phyloP scores from a whole-genome alignment of 2,329 filamentous ascomycete species.

The Colletotrichum tofieldiae region DNA sequence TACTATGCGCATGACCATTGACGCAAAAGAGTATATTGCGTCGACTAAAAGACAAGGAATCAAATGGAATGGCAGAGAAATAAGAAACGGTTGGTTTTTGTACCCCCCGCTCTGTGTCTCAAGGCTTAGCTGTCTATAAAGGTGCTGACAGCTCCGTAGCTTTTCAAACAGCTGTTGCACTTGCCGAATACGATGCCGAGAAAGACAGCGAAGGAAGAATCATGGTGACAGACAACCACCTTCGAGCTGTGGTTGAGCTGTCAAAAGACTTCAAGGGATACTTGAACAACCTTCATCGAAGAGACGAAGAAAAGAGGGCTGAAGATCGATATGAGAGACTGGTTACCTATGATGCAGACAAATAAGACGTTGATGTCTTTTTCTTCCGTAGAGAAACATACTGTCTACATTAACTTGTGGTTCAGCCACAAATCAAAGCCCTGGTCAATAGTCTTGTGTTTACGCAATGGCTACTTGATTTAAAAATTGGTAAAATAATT shows the following conservation, averaged over 20 bases:
- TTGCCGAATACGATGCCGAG: conserved; percentile 45
- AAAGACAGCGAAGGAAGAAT: conserved; percentile 42
- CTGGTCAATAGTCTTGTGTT: neutral
- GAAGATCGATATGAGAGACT: conserved; percentile 17
- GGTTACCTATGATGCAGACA: neutral
- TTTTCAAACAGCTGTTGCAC: conserved; percentile 52
- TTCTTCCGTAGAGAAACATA: neutral
- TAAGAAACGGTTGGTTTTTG: conserved; percentile 45
- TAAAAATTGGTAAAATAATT: too few species aligned
- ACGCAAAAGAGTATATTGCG: conserved; percentile 44
- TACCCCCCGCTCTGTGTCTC: too few species aligned
- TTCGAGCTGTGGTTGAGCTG: conserved; percentile 41
- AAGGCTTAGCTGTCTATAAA: too few species aligned
- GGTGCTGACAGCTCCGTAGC: conserved; percentile 24
- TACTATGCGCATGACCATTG: conserved; percentile 45
- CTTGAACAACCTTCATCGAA: conserved; percentile 27
- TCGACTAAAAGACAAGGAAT: conserved; percentile 33
- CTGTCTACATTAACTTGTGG: too few species aligned
- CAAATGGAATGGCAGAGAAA: conserved; percentile 48
- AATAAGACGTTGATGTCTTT: neutral
- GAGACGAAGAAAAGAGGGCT: conserved; percentile 18
- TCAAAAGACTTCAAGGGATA: conserved; percentile 45
- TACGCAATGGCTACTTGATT: too few species aligned
- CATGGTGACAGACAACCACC: conserved; percentile 42
- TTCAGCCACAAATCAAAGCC: neutral